phyloP scores from a whole-genome alignment of 208 protist species.

The Porcisia hertigi region DNA sequence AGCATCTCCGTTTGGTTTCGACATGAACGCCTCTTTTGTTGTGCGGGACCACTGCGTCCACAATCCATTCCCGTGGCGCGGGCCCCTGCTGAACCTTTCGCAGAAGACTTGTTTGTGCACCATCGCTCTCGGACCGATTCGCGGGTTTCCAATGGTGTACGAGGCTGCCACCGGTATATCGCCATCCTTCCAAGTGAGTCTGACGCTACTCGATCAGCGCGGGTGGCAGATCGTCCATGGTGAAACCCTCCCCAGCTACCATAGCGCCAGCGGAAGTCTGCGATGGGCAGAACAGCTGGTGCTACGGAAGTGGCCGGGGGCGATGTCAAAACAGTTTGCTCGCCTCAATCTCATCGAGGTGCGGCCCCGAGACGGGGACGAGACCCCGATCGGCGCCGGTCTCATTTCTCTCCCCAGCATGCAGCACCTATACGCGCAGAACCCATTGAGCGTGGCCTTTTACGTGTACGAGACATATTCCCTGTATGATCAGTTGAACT shows the following conservation, averaged over 20 bases:
- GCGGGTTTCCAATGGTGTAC: constrained; percentile 87
- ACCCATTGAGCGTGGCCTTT: constrained; percentile 79
- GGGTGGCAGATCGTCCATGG: constrained; percentile 83
- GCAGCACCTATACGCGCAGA: constrained; percentile 56
- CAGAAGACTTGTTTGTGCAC: constrained; percentile 86
- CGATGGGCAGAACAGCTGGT: constrained; percentile 84
- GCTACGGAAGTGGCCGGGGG: constrained; percentile 86
- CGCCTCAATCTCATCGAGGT: constrained; percentile 91
- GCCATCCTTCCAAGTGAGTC: constrained; percentile 82
- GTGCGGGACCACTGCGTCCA: constrained; percentile 37
- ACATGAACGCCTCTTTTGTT: constrained; percentile 65
- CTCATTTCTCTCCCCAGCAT: constrained; percentile 80
- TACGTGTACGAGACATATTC: constrained; percentile 92
- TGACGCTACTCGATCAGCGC: constrained; percentile 83
- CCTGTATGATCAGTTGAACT: constrained; percentile 84
- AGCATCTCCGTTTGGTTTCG: constrained; percentile 37
- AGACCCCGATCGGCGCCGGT: constrained; percentile 83
- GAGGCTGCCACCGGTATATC: constrained; percentile 73
- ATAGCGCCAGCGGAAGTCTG: constrained; percentile 84
- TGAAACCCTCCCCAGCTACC: constrained; percentile 84
- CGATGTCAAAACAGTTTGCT: constrained; percentile 75
- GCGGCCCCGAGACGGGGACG: constrained; percentile 74
- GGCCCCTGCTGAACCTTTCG: constrained; percentile 72
- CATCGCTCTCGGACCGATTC: constrained; percentile 78
- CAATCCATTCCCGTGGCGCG: constrained; percentile 39